A percentile compares a stretch with the other conserved stretches of the same genome.
Evolutionary conservation across 2,329 filamentous ascomycete species (phyloP).

Genomic region (Colletotrichum sp.): DNA sequence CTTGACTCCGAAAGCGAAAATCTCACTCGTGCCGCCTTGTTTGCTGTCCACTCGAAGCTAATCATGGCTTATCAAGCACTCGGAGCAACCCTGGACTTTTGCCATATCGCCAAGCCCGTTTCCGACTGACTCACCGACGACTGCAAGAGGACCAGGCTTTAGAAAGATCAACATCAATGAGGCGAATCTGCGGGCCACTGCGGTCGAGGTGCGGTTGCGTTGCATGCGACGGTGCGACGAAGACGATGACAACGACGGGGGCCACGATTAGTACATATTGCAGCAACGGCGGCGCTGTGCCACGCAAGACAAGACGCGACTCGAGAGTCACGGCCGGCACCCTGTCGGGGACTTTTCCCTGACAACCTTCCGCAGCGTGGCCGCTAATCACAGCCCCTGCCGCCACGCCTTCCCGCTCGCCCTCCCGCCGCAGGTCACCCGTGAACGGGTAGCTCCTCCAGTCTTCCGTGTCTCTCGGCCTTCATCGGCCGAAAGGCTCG

Average conservation of each 20-base stretch:
- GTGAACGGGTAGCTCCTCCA: background rate
- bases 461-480: background rate
- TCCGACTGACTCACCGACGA: background rate
- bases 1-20: background rate
- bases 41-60: background rate
- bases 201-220: background rate
- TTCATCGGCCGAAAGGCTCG: slow-evolving; percentile 1
- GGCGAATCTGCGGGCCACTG: background rate
- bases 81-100: background rate
- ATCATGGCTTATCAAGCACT: slow-evolving; percentile 1
- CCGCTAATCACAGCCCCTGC: background rate
- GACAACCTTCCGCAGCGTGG: background rate
- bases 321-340: background rate
- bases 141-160: background rate
- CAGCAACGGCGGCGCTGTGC: background rate
- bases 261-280: background rate
- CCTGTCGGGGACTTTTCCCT: background rate
- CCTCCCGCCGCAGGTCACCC: slow-evolving; percentile 5
- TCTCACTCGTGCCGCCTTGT: background rate
- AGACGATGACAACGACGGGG: background rate
- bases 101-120: background rate
- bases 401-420: slow-evolving; percentile 3
- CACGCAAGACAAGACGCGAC: background rate
- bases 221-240: background rate
- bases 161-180: background rate